Conservation (phyloP, 371 early-diverging fungal genomes). For the Coemansia sp. region DNA sequence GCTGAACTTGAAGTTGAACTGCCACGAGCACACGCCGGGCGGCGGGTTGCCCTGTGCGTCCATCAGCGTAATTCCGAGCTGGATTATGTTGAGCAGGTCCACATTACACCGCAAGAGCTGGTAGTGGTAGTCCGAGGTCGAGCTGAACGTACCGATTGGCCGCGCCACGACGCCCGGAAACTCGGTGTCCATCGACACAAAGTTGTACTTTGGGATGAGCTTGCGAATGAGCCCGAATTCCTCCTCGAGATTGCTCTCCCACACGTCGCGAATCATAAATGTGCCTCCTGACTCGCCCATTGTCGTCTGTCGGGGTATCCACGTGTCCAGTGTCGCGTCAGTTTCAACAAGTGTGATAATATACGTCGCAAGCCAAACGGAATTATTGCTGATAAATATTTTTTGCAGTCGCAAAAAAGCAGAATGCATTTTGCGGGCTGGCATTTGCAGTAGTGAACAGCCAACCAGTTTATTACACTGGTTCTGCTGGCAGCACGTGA, state of each 20-base stretch:
- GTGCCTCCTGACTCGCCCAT: slow-evolving; percentile 14
- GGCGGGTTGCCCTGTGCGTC: slow-evolving; percentile 94
- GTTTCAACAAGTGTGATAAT: background rate
- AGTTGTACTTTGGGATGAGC: slow-evolving; percentile 91
- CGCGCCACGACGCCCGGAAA: slow-evolving; percentile 99
- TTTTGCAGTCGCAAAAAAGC: background rate
- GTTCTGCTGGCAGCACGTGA: no score
- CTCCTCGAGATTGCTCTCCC: slow-evolving; percentile 97
- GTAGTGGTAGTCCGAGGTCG: slow-evolving; percentile 96
- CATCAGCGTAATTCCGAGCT: slow-evolving; percentile 97
- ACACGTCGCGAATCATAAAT: slow-evolving; percentile 80
- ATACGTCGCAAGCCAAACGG: background rate
- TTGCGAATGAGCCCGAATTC: slow-evolving; percentile 93
- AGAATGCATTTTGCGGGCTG: background rate
- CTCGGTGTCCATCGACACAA: slow-evolving; percentile 99
- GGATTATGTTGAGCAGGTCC: slow-evolving; percentile 98
- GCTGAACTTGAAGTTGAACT: slow-evolving; percentile 99
- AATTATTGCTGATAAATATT: background rate
- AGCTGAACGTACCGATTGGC: slow-evolving; percentile 95
- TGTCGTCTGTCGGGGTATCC: background rate
- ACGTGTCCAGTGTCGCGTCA: no score
- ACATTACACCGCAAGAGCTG: slow-evolving; percentile 99
- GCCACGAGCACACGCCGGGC: slow-evolving; percentile 94
- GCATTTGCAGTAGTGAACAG: no score
- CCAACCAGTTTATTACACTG: no score